Base-by-base conservation (phyloP, 176 grass and related monocot species). In the Zoysia pacifica region DNA sequence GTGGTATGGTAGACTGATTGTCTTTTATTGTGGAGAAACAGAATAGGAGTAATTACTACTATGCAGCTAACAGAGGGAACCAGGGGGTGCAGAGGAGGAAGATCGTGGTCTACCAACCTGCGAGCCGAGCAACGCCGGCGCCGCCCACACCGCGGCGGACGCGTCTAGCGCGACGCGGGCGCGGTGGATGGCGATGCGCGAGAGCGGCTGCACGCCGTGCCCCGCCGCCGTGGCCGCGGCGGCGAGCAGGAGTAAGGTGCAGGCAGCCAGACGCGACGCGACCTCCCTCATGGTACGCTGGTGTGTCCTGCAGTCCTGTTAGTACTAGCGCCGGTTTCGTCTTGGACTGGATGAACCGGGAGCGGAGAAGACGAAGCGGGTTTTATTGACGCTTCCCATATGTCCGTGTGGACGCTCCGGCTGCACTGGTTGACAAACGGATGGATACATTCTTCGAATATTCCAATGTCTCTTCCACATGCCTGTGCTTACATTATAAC, bases 121-220 rank as follows among this genome's bases (percentile, higher is more conserved):
- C 9, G 79, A 16, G 35, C 94, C 87, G 43, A 97, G 89, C 38
- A 88, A 38, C 9, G 11, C 1, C 5, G 91, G 91, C 81, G 87
- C 88, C 36, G 90, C 89, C 42, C 78, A 89, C 16, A 91, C 79
- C 4, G 70, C 55, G 5, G 89, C 85, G 11, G 79, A 86, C 48
- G 81, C 45, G 36, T 93, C 79, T 2, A 93, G 45, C 6, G 87
- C 89, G 28, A 97, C 28, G 47, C 62, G 83, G 12, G 89, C 91
- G 48, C 72, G 84, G 86, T 91, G 84, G 78, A 93, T 82, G 53
- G 91, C 91, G 65, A 97, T 79, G 11, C 75, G 85, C 48, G 91
- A 89, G 40, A 97, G 87, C 73, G 91, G 94, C 79, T 97, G 94
- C 75, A 81, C 86, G 28, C 87, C 89, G 48, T 84, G 79, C 48